Evolutionary conservation across 805 yeast genomes (phyloP).

Genomic region (Yarrowia phangngaensis): DNA sequence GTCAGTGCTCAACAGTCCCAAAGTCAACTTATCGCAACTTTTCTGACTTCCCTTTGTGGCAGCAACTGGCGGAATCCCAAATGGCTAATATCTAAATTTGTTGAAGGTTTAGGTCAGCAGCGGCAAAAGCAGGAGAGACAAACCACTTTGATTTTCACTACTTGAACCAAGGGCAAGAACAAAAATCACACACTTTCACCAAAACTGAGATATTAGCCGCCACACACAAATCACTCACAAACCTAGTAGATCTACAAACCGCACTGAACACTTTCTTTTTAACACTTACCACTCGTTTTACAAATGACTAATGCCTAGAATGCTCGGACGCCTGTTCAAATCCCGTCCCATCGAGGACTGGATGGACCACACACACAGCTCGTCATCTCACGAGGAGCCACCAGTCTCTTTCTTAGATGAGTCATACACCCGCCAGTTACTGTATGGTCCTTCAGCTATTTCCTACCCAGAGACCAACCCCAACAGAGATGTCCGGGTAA

Average conservation of each 20-base stretch:
- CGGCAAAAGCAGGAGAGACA: too few relatives aligned
- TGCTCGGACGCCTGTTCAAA: constrained; percentile 28
- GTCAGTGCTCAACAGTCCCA: not conserved
- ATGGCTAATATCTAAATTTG: too few relatives aligned
- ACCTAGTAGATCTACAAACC: not conserved
- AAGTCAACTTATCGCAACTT: not conserved
- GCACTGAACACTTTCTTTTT: not conserved
- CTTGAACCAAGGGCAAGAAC: too few relatives aligned
- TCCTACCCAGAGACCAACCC: constrained; percentile 27
- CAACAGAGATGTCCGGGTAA: constrained; percentile 30
- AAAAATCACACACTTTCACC: too few relatives aligned
- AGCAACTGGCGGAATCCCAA: too few relatives aligned
- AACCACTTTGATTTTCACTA: too few relatives aligned
- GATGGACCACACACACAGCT: constrained; percentile 24
- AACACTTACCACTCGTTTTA: not conserved
- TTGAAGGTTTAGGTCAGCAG: too few relatives aligned
- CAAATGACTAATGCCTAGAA: constrained; percentile 27
- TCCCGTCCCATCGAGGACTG: constrained; percentile 26
- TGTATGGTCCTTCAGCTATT: constrained; percentile 31
- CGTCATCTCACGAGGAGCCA: constrained; percentile 17
- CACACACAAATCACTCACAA: not conserved
- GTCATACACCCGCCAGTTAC: constrained; percentile 31
- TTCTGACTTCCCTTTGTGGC: constrained; percentile 23
- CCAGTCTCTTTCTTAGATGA: constrained; percentile 33
- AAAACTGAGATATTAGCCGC: not conserved